Conservation (phyloP, 192 early-diverging fungal genomes). For the Backusella parvicylindrica region DNA sequence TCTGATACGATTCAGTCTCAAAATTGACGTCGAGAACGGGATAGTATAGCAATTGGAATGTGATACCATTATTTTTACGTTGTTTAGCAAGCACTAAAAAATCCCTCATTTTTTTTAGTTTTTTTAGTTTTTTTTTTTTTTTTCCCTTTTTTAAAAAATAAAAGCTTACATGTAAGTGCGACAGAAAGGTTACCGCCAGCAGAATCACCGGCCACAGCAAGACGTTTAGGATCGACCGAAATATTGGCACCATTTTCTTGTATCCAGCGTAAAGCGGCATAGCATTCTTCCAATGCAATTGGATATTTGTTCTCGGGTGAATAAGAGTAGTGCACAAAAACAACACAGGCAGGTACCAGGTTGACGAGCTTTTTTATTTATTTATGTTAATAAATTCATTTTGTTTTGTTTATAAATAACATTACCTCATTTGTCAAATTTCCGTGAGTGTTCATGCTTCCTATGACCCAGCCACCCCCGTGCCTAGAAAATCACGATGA, state of each 20-base stretch:
- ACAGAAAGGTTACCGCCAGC: not conserved
- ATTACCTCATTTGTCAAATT: constrained; percentile 8
- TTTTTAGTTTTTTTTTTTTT: not conserved
- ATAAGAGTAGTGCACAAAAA: not conserved
- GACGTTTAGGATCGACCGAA: not conserved
- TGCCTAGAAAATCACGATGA: not conserved
- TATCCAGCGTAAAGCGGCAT: constrained; percentile 6
- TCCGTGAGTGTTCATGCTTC: constrained; percentile 5
- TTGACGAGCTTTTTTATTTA: not conserved
- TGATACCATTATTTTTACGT: not conserved
- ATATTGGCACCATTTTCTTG: not conserved
- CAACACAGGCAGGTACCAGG: not conserved
- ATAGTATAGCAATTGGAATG: constrained; percentile 7
- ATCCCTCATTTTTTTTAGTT: not conserved
- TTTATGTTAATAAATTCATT: not conserved
- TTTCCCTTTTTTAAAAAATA: not conserved
- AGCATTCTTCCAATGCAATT: constrained; percentile 16
- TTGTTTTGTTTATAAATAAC: not conserved
- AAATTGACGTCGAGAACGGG: constrained; percentile 36
- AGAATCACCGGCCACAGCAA: not conserved
- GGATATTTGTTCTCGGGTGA: not conserved
- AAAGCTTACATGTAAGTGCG: constrained; percentile 2
- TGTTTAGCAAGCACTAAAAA: not conserved
- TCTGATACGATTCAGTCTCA: not conserved
- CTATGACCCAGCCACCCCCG: not conserved